Conservation (phyloP, 2,329 filamentous ascomycete species). For the Fusarium devonianum region DNA sequence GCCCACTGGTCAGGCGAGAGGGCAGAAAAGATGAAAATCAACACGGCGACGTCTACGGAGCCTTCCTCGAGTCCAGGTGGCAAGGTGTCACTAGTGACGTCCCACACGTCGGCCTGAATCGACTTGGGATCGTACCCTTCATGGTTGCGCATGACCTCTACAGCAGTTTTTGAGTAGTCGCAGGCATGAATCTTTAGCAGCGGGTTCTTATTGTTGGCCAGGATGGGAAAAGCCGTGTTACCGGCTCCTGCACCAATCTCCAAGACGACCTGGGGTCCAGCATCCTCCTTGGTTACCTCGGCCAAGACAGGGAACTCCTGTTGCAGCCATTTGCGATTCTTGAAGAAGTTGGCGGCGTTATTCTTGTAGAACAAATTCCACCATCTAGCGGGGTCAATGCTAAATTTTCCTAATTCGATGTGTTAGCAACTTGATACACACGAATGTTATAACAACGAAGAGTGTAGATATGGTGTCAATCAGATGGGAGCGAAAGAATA, state of each 20-base stretch:
- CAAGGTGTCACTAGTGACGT: conserved; percentile 75
- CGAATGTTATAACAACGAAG: conserved; percentile 27
- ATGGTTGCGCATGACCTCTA: conserved; percentile 87
- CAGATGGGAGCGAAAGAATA: conserved; percentile 80
- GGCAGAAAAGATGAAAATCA: conserved; percentile 98
- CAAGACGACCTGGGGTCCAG: conserved; percentile 74
- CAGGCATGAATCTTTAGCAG: conserved; percentile 87
- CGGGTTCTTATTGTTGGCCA: conserved; percentile 83
- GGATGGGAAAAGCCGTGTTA: conserved; percentile 93
- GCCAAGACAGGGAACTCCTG: conserved; percentile 94
- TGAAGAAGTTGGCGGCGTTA: conserved; percentile 97
- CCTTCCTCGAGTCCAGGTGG: conserved; percentile 79
- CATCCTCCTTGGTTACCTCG: conserved; percentile 73
- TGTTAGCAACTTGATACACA: conserved; percentile 54
- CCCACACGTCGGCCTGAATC: conserved; percentile 95
- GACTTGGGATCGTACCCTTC: conserved; percentile 74
- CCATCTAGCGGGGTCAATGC: conserved; percentile 89
- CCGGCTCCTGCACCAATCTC: conserved; percentile 96
- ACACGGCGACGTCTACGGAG: conserved; percentile 88
- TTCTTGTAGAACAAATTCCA: conserved; percentile 99
- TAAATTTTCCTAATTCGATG: conserved; percentile 73
- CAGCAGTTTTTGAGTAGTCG: conserved; percentile 94
- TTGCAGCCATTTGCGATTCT: conserved; percentile 95
- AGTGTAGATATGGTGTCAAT: conserved; percentile 43
- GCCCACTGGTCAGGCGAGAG: conserved; percentile 85